Percentiles rank a stretch among this genome's conserved stretches.
These are phyloP conservation scores for Neospermospora avenae DNA, from an alignment of 2,329 filamentous ascomycete species.

Conservation along the genomic window DNA sequence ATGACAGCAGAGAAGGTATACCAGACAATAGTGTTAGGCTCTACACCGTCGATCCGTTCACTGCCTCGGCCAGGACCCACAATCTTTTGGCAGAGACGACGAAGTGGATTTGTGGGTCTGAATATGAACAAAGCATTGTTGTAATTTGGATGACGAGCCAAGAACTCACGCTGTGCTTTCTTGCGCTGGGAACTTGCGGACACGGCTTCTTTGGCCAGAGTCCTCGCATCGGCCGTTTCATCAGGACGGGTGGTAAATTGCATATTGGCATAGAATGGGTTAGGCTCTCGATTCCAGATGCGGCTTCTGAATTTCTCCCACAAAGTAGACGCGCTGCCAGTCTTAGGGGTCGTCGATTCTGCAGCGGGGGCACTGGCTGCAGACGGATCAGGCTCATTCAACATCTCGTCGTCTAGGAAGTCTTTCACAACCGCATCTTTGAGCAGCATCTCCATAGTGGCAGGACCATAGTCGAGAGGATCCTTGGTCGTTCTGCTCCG, in stretches of 20 bases:
- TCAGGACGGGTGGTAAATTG: conserved; percentile 62
- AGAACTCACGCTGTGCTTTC: conserved; percentile 85
- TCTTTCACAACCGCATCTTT: conserved; percentile 95
- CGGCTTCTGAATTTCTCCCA: conserved; percentile 58
- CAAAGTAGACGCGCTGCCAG: conserved; percentile 55
- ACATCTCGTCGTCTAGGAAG: conserved; percentile 76
- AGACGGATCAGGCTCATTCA: conserved; percentile 38
- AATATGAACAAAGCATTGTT: conserved; percentile 93
- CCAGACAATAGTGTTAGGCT: conserved; percentile 87
- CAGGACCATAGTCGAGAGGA: conserved; percentile 86
- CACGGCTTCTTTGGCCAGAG: conserved; percentile 88
- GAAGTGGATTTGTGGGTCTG: conserved; percentile 70
- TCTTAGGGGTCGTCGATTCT: conserved; percentile 43
- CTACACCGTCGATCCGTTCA: conserved; percentile 83
- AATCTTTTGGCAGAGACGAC: conserved; percentile 79
- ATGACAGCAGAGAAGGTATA: conserved; percentile 91
- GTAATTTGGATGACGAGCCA: conserved; percentile 82
- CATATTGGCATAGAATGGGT: conserved; percentile 89
- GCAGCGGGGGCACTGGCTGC: conserved; percentile 25
- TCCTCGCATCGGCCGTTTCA: conserved; percentile 76
- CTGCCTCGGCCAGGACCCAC: conserved; percentile 87
- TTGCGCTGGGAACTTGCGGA: conserved; percentile 79
- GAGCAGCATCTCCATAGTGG: conserved; percentile 91
- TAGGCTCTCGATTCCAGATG: conserved; percentile 70
- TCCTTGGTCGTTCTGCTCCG: conserved; percentile 64